phyloP scores from a whole-genome alignment of 306 rosid species.

The Cucurbita argyrosperma region DNA sequence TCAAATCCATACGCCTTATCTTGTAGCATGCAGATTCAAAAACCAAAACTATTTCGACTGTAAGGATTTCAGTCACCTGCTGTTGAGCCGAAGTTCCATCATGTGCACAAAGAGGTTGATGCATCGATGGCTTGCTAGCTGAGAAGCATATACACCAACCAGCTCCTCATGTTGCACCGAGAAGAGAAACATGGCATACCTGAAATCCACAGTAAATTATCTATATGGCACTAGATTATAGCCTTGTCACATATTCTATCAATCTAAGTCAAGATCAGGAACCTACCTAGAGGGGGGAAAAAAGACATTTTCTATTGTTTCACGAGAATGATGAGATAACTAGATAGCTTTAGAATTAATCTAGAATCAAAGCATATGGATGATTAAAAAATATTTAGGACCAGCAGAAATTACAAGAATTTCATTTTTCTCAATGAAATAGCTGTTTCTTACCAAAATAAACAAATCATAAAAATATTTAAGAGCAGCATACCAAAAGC shows the following conservation, averaged over 20 bases:
- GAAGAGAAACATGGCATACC: constrained; percentile 96
- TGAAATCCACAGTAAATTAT: constrained; percentile 11
- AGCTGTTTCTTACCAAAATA: neutral
- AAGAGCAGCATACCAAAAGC: neutral
- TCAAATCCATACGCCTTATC: neutral
- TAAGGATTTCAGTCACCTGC: constrained; percentile 45
- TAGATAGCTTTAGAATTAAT: neutral
- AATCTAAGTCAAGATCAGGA: neutral
- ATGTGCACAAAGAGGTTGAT: constrained; percentile 87
- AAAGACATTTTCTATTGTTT: neutral
- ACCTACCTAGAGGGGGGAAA: neutral
- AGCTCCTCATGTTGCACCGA: constrained; percentile 90
- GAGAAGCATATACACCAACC: constrained; percentile 94
- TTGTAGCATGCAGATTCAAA: neutral
- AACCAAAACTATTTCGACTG: neutral
- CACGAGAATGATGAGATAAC: neutral
- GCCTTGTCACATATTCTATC: neutral
- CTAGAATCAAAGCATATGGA: neutral
- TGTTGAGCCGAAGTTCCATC: constrained; percentile 90
- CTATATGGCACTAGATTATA: neutral
- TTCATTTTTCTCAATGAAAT: neutral
- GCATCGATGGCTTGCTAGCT: constrained; percentile 85
- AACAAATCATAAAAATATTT: neutral
- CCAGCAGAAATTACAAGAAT: no score
- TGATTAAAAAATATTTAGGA: neutral